These are phyloP conservation scores for Cryptococcus neoformans DNA, from an alignment of 1,284 basidiomycete species.

Conservation along the genomic window DNA sequence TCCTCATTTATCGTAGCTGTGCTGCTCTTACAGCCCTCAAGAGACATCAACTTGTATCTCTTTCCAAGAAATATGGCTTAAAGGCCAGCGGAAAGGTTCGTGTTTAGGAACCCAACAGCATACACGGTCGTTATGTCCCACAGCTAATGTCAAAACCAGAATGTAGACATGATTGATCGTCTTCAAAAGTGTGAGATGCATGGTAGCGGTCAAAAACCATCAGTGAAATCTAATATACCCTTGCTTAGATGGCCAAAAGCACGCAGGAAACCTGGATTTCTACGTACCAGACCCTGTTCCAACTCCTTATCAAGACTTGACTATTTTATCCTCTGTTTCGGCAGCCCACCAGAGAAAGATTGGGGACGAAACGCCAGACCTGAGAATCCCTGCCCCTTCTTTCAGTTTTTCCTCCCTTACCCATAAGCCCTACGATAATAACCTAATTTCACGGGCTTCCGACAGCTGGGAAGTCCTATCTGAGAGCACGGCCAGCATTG, in stretches of 20 bases:
- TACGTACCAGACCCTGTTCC: conserved; percentile 20
- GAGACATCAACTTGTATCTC: conserved; percentile 44
- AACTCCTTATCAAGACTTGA: conserved; percentile 11
- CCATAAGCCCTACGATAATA: conserved; percentile 9
- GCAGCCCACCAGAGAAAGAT: too few species aligned
- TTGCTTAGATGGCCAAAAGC: conserved; percentile 19
- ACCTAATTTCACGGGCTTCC: conserved; percentile 6
- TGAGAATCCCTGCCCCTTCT: not conserved
- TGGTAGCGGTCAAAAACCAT: too few species aligned
- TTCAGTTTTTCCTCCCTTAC: conserved; percentile 2
- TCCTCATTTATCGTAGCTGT: conserved; percentile 16
- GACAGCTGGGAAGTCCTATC: conserved; percentile 37
- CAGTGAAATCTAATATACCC: not conserved
- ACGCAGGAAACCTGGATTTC: conserved; percentile 10
- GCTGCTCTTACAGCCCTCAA: conserved; percentile 43
- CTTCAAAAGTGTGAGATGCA: conserved; percentile 39
- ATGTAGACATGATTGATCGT: conserved; percentile 36
- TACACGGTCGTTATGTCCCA: too few species aligned
- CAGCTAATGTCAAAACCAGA: conserved; percentile 18
- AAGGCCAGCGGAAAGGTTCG: conserved; percentile 46
- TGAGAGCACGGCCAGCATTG: conserved; percentile 33
- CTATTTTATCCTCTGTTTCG: not conserved
- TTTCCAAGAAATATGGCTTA: conserved; percentile 45
- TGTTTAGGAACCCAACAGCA: too few species aligned
- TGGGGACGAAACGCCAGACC: not conserved